These are phyloP conservation scores for Parachaetomium inaequale DNA, from an alignment of 495 filamentous ascomycete species.

Conservation along the genomic window DNA sequence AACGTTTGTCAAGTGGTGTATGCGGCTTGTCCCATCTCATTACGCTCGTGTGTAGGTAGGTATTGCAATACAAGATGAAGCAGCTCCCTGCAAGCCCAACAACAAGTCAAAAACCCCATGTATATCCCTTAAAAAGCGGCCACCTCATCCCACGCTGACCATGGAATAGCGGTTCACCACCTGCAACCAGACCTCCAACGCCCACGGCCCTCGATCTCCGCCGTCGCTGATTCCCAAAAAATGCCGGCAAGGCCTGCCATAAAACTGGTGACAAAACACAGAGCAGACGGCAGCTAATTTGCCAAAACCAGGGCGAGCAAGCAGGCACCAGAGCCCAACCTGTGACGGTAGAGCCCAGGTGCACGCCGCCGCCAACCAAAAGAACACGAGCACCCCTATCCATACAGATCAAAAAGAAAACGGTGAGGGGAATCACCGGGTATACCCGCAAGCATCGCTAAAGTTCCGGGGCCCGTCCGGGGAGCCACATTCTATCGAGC, in stretches of 20 bases:
- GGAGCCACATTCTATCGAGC: neutral
- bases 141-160: neutral
- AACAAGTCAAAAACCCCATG: neutral
- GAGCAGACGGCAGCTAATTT: neutral
- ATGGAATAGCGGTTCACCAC: neutral
- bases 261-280: neutral
- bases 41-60: neutral
- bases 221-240: slow-evolving; percentile 3
- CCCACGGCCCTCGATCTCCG: neutral
- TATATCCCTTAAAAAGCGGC: neutral
- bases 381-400: neutral
- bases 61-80: too few relatives aligned
- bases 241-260: neutral
- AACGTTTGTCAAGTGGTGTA: neutral
- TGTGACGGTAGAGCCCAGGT: neutral
- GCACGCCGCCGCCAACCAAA: neutral
- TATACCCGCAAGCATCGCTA: slow-evolving; percentile 16
- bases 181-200: slow-evolving; percentile 3
- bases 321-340: neutral
- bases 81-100: too few relatives aligned
- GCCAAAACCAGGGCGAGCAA: neutral
- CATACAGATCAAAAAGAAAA: slow-evolving; percentile 4
- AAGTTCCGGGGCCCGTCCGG: neutral
- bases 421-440: slow-evolving; percentile 18
- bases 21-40: neutral